phyloP scores from a whole-genome alignment of 495 filamentous ascomycete genomes.

The Articulospora tetracladia region DNA sequence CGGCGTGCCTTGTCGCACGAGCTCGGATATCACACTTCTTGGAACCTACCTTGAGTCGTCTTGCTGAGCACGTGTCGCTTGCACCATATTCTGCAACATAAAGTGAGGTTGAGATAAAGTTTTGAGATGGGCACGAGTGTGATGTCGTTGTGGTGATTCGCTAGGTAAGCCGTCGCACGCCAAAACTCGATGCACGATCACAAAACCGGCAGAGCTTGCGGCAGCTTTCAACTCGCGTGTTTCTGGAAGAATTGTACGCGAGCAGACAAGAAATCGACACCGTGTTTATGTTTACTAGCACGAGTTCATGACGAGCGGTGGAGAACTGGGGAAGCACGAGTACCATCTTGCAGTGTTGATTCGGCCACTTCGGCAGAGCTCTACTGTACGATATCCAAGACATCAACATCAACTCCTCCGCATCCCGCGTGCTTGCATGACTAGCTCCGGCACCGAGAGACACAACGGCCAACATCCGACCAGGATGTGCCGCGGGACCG shows the following conservation, averaged over 20 bases:
- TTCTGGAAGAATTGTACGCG: too few species aligned
- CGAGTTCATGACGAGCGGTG: too few species aligned
- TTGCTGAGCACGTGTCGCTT: background rate
- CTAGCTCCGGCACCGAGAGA: background rate
- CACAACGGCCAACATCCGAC: too few species aligned
- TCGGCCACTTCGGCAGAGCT: background rate
- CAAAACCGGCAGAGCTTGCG: too few species aligned
- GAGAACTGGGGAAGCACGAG: background rate
- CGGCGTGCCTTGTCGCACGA: too few species aligned
- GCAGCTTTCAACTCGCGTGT: too few species aligned
- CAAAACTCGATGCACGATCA: background rate
- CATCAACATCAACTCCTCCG: background rate
- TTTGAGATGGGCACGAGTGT: background rate
- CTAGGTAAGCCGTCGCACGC: background rate
- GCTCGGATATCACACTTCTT: too few species aligned
- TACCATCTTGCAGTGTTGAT: background rate
- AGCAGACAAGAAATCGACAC: too few species aligned
- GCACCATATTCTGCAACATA: background rate
- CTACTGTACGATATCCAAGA: too few species aligned
- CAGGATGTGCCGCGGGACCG: too few species aligned
- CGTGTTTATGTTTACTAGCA: too few species aligned
- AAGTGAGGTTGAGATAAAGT: background rate
- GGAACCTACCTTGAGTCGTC: too few species aligned
- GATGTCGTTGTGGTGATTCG: background rate
- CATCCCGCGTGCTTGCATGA: background rate